A percentile compares a stretch with the other conserved stretches of the same genome.
phyloP scores from a whole-genome alignment of 1,284 basidiomycete species.

The Ganoderma multipileum region DNA sequence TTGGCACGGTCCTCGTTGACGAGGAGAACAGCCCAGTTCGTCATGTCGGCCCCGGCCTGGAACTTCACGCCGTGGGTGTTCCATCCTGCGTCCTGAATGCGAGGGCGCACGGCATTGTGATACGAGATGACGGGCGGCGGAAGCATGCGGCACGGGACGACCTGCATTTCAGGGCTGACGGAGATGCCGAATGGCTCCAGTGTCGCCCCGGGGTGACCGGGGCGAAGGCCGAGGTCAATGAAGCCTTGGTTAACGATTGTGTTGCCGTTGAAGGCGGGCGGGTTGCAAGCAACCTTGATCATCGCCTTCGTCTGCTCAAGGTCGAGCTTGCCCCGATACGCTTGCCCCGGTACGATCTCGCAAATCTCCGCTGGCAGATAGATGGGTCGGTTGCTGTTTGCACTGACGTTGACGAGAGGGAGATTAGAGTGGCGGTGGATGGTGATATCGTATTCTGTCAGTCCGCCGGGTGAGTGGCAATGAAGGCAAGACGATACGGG shows the following conservation, averaged over 20 bases:
- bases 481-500: constrained; percentile 1
- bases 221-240: constrained; percentile 55
- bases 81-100: constrained; percentile 68
- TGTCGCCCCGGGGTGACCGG: constrained; percentile 37
- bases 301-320: constrained; percentile 63
- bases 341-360: constrained; percentile 61
- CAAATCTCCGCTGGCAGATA: constrained; percentile 76
- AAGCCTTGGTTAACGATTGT: constrained; percentile 65
- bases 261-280: constrained; percentile 62
- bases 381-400: constrained; percentile 47
- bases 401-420: constrained; percentile 67
- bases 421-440: constrained; percentile 57
- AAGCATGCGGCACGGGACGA: constrained; percentile 68
- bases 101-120: constrained; percentile 41
- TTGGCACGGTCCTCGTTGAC: constrained; percentile 52
- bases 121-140: constrained; percentile 64
- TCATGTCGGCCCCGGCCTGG: constrained; percentile 54
- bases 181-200: constrained; percentile 60
- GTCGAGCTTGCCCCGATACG: constrained; percentile 59
- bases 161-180: constrained; percentile 62
- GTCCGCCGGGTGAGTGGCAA: neutral
- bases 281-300: constrained; percentile 68
- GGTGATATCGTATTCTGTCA: constrained; percentile 61
- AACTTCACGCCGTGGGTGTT: constrained; percentile 75
- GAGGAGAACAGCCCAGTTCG: constrained; percentile 65